Evolutionary conservation across 305 asterid genomes (phyloP).

Genomic region (Fraxinus paxiana): DNA sequence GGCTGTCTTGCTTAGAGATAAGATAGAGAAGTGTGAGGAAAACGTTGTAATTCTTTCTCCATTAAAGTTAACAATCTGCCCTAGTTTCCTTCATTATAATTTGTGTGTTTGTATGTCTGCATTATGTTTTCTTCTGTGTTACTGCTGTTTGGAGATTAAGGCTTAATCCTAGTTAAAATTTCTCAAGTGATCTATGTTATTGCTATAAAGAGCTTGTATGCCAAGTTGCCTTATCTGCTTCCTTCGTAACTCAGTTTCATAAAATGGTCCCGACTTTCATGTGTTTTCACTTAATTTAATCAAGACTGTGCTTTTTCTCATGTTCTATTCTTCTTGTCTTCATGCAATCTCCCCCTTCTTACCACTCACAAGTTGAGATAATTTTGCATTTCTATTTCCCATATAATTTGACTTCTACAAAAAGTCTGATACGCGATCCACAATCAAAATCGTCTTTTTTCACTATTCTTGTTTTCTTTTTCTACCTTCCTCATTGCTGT

Average conservation of each 20-base stretch:
- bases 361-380: not conserved
- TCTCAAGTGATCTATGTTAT: not conserved
- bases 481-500: not conserved
- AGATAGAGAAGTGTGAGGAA: not conserved
- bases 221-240: not conserved
- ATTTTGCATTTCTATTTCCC: not conserved
- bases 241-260: not conserved
- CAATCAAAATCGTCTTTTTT: not conserved
- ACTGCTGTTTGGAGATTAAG: not conserved
- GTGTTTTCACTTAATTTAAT: not conserved
- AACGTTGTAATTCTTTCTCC: not conserved
- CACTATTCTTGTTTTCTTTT: not conserved
- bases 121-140: not conserved
- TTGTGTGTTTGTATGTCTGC: not conserved
- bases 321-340: not conserved
- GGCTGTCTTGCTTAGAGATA: not conserved
- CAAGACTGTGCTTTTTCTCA: not conserved
- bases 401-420: not conserved
- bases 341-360: not conserved
- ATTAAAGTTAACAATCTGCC: not conserved
- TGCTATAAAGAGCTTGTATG: not conserved
- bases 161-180: not conserved
- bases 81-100: not conserved
- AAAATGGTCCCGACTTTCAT: not conserved
- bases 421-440: not conserved